Base-by-base conservation (phyloP, 225 moss, liverwort and hornwort species). In the Physcomitrellopsis africana region DNA sequence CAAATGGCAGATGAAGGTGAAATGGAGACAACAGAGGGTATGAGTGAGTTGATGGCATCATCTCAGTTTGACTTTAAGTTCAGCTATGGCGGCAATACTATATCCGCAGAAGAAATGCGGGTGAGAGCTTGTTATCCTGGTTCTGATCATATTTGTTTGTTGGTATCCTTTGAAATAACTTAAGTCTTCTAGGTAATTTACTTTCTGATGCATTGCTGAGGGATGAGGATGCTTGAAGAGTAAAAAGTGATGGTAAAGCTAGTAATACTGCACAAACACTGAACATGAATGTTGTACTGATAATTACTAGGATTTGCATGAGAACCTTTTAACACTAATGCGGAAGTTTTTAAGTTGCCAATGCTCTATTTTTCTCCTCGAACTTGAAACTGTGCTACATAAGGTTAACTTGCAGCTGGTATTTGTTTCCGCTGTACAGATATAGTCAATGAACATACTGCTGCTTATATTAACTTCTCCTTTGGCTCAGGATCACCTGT, bases 61-160 rank as follows among this genome's bases (percentile, higher is more conserved):
- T 9, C 67, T 59, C 67, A 76, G 16, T 76, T 76, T 19, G 76
- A 76, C 19, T 67, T 67, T 27, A 59, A 58, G 49, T 76, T 76
- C 47, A 76, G 76, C 67, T 76, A 76, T 68, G 76, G 76, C 22
- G 76, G 76, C 29, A 60, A 67, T 29, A 67, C 76, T 23, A 76
- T 76, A 20, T 76, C 76, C 11, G 46, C 76, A 19, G 76, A 76
- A 67, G 76, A 76, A 45, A 57, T 76, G 76, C 45, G 60, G 76
- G 76, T 76, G 66, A 48, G 66, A 48, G 26, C 58, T 58, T 26
- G 26, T 57, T 37, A 37, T 37, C 32, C 32, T 4, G 1, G 5
- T 37, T 5, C 55, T 58, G 58, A 58, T 11, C 17, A 11, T 23
- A 12, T 13, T 58, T 58, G 32, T 37, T 7, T 58, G 11, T 58